Conservation (phyloP, 352 stramenopile species). For the Globisporangium paroecandrum region DNA sequence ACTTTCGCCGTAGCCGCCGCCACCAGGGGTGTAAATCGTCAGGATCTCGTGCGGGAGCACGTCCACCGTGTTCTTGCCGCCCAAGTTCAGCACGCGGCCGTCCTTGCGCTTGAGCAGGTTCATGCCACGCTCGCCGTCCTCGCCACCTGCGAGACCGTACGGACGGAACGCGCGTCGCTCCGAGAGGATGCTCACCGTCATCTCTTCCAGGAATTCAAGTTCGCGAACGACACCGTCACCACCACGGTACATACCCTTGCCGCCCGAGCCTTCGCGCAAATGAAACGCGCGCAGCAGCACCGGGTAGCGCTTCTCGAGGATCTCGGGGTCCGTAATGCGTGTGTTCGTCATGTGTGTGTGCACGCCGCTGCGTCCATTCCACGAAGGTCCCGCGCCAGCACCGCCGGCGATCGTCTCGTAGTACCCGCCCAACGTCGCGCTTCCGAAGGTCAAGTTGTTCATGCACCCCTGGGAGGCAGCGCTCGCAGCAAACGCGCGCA, state of each 20-base stretch:
- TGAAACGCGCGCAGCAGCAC: slow-evolving; percentile 86
- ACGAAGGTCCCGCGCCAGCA: slow-evolving; percentile 94
- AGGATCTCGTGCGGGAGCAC: slow-evolving; percentile 92
- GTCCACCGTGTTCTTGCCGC: slow-evolving; percentile 94
- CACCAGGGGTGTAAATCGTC: slow-evolving; percentile 95
- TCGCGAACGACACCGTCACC: slow-evolving; percentile 96
- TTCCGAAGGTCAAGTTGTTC: slow-evolving; percentile 99
- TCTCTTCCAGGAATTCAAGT: slow-evolving; percentile 92
- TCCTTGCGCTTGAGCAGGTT: slow-evolving; percentile 88
- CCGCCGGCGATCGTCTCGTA: slow-evolving; percentile 99
- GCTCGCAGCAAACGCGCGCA: slow-evolving; percentile 95
- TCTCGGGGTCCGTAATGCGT: slow-evolving; percentile 99
- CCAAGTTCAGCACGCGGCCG: slow-evolving; percentile 70
- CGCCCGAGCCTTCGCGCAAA: slow-evolving; percentile 87
- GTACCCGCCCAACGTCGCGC: slow-evolving; percentile 93
- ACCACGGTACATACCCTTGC: slow-evolving; percentile 85
- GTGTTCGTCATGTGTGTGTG: slow-evolving; percentile 99
- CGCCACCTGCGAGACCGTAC: slow-evolving; percentile 94
- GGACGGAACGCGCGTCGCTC: slow-evolving; percentile 94
- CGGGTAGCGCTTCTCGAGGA: slow-evolving; percentile 96
- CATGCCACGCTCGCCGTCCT: slow-evolving; percentile 84
- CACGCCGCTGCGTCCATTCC: slow-evolving; percentile 95
- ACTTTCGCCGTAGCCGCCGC: slow-evolving; percentile 88
- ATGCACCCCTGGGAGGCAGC: slow-evolving; percentile 98
- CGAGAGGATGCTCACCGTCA: slow-evolving; percentile 97